phyloP scores from a whole-genome alignment of 108 stramenopile species.

The Pseudonitzschia pungens region DNA sequence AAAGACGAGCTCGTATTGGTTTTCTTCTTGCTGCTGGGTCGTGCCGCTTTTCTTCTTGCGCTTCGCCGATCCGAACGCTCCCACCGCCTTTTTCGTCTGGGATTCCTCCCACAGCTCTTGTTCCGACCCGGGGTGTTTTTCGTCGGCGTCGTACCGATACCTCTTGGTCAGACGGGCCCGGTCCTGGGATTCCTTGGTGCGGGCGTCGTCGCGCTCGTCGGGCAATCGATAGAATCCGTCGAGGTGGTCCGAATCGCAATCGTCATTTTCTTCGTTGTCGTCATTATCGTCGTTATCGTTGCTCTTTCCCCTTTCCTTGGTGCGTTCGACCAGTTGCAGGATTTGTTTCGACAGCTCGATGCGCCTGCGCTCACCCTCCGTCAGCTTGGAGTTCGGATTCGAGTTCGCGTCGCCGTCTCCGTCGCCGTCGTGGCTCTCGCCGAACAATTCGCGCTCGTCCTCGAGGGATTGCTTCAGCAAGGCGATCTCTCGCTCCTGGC shows the following conservation, averaged over 20 bases:
- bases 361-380: conserved; percentile 70
- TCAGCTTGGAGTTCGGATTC: conserved; percentile 63
- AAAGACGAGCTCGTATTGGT: conserved; percentile 93
- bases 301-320: too few species aligned
- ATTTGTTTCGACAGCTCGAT: conserved; percentile 81
- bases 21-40: conserved; percentile 38
- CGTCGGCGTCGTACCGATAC: conserved; percentile 94
- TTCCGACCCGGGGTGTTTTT: conserved; percentile 88
- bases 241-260: conserved; percentile 47
- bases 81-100: conserved; percentile 89
- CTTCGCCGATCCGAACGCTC: too few species aligned
- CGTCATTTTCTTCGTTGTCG: conserved; percentile 43
- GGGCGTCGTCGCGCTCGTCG: conserved; percentile 63
- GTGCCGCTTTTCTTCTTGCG: conserved; percentile 29
- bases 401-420: too few species aligned
- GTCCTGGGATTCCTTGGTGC: conserved; percentile 64
- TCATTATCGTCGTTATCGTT: too few species aligned
- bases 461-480: conserved; percentile 84
- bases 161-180: conserved; percentile 80
- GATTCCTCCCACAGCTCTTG: conserved; percentile 97
- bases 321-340: conserved; percentile 77
- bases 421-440: too few species aligned
- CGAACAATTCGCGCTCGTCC: conserved; percentile 96
- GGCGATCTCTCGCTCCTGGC: conserved; percentile 90
- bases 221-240: conserved; percentile 80